Evolutionary conservation across 2,329 filamentous ascomycete species (phyloP).

Genomic region (Nannizziopsis arthrosporioides): DNA sequence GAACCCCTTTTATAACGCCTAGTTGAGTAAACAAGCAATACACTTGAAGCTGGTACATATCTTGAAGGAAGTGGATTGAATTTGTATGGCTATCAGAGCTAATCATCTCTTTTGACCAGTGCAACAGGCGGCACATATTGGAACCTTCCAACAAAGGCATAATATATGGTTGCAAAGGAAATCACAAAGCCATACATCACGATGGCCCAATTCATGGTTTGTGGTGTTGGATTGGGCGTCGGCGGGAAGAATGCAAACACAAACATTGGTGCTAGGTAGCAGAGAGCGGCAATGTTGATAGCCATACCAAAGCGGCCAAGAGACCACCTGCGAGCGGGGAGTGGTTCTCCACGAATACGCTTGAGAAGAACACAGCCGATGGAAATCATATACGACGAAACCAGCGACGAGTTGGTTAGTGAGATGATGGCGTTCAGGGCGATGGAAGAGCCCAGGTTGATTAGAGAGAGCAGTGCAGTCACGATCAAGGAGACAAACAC

Average conservation of each 20-base stretch:
- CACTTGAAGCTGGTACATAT: too few species aligned
- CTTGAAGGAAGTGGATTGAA: too few species aligned
- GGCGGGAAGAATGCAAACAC: conserved; percentile 11
- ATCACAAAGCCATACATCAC: conserved; percentile 6
- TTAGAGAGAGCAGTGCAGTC: conserved; percentile 33
- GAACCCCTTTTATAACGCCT: too few species aligned
- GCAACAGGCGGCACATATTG: conserved; percentile 12
- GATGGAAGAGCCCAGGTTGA: conserved; percentile 41
- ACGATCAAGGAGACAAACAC: conserved; percentile 25
- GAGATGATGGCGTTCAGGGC: conserved; percentile 44
- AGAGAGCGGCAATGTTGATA: conserved; percentile 35
- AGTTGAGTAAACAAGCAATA: too few species aligned
- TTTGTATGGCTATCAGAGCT: too few species aligned
- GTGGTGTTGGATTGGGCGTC: neutral
- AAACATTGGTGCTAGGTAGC: conserved; percentile 22
- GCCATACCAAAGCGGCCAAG: conserved; percentile 35
- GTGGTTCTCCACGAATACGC: conserved; percentile 22
- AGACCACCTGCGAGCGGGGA: conserved; percentile 1
- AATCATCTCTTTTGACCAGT: too few species aligned
- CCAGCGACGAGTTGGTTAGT: conserved; percentile 37
- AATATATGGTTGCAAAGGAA: conserved; percentile 2
- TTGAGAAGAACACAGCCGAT: conserved; percentile 5
- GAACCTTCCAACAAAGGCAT: conserved; percentile 6
- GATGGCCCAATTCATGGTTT: conserved; percentile 8
- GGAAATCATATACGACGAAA: conserved; percentile 34